Base-by-base conservation (phyloP, 2,329 filamentous ascomycete species). In the Ramularia endophylla region DNA sequence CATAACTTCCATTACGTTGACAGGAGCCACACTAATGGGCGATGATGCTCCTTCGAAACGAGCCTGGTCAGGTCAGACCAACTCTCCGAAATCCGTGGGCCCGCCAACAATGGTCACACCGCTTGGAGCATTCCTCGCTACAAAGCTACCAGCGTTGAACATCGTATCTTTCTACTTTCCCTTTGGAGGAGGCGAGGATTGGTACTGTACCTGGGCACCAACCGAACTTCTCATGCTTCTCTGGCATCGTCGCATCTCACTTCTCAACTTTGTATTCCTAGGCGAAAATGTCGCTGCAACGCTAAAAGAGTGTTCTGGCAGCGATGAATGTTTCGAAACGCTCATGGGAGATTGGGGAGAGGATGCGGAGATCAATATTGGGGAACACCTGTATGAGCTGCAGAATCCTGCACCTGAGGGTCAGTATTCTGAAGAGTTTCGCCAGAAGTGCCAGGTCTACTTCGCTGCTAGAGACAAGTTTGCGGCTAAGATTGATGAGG, bases 301-400 rank as follows among this genome's bases (percentile, higher is more conserved):
- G 5, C 38, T 45, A 7, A 27, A 36, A 17, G 29, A 38, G 12
- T 25, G 6, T 25, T 25, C 22, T 6, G 29, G 36, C 17, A 44
- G 41, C 22, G 25, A 32, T 6, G 41, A 40, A 4, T 44, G 41
- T 29, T 45, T 37, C 25, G 34, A 40, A 16, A n/a, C n/a, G 8
- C 11, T 41, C 8, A 41, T 45, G 38, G 38, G 43, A 12, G 13
- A 16, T 13, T 25, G 22, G 22, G 22, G 22, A 25, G 22, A 25
- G 11, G 22, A 25, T 25, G 22, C 22, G 22, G 22, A 25, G 11
- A 25, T 25, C 11, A 25, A 25, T 25, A 6, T 25, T 25, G 22
- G 22, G 22, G 22, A 25, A 25, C 22, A 25, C 11, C 6, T 25
- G 6, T 25, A 6, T 25, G 22, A 25, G 22, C 11, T 25, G 22